These are phyloP conservation scores for Nakazawaea wickerhamii DNA, from an alignment of 805 yeast species.

Conservation along the genomic window DNA sequence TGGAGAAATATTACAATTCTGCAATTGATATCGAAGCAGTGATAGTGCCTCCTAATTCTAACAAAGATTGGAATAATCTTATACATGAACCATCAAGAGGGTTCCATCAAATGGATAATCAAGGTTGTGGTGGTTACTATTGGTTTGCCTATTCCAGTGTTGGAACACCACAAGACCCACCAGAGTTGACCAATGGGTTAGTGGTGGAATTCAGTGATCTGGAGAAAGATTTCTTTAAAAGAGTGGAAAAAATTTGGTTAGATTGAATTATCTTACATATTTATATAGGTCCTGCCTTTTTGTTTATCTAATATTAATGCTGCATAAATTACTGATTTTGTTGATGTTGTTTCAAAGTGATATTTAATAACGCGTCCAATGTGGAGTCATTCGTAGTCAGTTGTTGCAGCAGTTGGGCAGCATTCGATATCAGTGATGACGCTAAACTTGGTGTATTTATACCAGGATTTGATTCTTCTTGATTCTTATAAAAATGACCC, in stretches of 20 bases:
- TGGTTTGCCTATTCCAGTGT: constrained; percentile 59
- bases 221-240: constrained; percentile 29
- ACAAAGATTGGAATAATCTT: constrained; percentile 50
- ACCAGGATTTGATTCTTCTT: neutral
- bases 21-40: constrained; percentile 31
- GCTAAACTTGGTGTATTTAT: neutral
- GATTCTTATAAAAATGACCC: constrained; percentile 44
- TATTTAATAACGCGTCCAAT: constrained; percentile 12
- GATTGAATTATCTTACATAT: constrained; percentile 24
- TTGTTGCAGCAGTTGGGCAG: constrained; percentile 6
- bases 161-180: constrained; percentile 39
- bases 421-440: neutral
- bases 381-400: constrained; percentile 9
- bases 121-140: constrained; percentile 42
- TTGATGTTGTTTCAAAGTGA: constrained; percentile 10
- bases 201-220: constrained; percentile 31
- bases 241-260: constrained; percentile 51
- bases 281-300: constrained; percentile 1
- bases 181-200: constrained; percentile 38
- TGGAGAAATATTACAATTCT: constrained; percentile 30
- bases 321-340: constrained; percentile 1
- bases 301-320: too few relatives aligned
- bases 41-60: constrained; percentile 54
- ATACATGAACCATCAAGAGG: constrained; percentile 25
- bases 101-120: constrained; percentile 11